Percentiles rank a stretch among this genome's conserved stretches.
Conservation (phyloP, 2,329 filamentous ascomycete genomes). For the Cercospora sesami region DNA sequence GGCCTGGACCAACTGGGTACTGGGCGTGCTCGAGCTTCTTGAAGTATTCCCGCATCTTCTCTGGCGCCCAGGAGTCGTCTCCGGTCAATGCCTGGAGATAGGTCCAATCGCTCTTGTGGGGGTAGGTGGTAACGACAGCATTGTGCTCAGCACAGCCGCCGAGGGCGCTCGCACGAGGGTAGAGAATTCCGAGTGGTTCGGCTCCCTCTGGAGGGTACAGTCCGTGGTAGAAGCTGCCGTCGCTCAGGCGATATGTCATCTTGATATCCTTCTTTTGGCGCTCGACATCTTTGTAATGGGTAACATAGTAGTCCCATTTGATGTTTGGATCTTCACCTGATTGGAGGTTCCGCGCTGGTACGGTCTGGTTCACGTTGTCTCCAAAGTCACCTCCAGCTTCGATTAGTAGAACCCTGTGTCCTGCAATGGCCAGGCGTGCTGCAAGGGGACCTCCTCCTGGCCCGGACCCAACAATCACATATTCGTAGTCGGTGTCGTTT, state of each 20-base stretch:
- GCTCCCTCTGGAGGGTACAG: constrained; percentile 55
- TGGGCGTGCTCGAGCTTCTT: constrained; percentile 54
- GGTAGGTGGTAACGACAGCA: constrained; percentile 60
- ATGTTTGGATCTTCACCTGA: constrained; percentile 58
- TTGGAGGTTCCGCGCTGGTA: constrained; percentile 56
- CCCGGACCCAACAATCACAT: constrained; percentile 63
- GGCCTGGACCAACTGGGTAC: constrained; percentile 52
- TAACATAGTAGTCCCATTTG: constrained; percentile 65
- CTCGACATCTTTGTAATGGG: constrained; percentile 58
- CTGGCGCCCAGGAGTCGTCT: constrained; percentile 58
- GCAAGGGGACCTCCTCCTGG: constrained; percentile 61
- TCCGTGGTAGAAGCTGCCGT: constrained; percentile 54
- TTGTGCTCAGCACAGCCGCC: constrained; percentile 58
- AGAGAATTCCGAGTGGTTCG: constrained; percentile 56
- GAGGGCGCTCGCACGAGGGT: constrained; percentile 58
- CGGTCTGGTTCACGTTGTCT: constrained; percentile 51
- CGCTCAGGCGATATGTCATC: constrained; percentile 52
- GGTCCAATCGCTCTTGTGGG: constrained; percentile 60
- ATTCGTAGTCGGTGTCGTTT: constrained; percentile 53
- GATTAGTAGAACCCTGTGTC: constrained; percentile 60
- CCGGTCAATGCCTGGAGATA: constrained; percentile 60
- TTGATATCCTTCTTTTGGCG: constrained; percentile 60
- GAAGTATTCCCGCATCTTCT: constrained; percentile 61
- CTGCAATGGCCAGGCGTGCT: constrained; percentile 59
- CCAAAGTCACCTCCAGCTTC: constrained; percentile 61